These are phyloP conservation scores for Backusella parvicylindrica DNA, from an alignment of 192 early-diverging fungal genomes.

Conservation along the genomic window DNA sequence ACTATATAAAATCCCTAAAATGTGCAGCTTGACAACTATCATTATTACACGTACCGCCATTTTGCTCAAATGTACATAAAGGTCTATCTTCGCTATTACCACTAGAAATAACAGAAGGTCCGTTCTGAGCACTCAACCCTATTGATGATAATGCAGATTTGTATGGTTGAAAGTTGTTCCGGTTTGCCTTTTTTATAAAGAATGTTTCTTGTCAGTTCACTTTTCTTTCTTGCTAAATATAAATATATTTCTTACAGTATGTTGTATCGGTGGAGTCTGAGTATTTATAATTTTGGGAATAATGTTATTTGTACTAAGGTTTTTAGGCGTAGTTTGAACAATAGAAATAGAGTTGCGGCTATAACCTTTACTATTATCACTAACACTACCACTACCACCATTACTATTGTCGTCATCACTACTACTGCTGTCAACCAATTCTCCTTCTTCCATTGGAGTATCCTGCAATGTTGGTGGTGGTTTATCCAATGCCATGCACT, in stretches of 20 bases:
- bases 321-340: not conserved
- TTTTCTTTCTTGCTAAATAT: not conserved
- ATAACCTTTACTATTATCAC: not conserved
- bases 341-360: not conserved
- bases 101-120: not conserved
- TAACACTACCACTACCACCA: not conserved
- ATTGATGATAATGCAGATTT: not conserved
- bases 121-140: not conserved
- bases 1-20: not conserved
- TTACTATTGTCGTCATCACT: not conserved
- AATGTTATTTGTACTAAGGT: not conserved
- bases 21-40: conserved; percentile 1
- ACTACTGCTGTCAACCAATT: not conserved
- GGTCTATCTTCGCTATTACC: not conserved
- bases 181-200: not conserved
- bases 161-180: not conserved
- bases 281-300: not conserved
- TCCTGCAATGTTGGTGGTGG: not conserved
- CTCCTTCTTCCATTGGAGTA: not conserved
- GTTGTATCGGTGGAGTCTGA: not conserved
- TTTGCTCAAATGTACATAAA: not conserved
- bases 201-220: not conserved
- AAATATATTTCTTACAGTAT: not conserved
- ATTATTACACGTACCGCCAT: conserved; percentile 6
- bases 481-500: not conserved